Evolutionary conservation across 2,329 filamentous ascomycete species (phyloP), one percentile per base, ranked within the genome.

Genomic region (Fusarium acutatum): DNA sequence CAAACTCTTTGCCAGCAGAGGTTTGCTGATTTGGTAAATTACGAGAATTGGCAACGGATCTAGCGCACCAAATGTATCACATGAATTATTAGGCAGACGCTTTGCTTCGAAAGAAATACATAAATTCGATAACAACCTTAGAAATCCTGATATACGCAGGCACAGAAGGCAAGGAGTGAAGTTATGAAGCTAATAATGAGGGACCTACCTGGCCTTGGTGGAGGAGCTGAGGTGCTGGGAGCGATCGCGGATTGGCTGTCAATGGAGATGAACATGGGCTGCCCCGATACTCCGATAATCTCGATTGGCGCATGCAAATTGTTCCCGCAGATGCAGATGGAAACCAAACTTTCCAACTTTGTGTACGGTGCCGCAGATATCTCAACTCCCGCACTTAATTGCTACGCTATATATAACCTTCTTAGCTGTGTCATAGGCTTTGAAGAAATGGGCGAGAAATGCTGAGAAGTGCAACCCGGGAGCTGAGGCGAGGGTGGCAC

Each of bases 391-490:
- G 35, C 50, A 54, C 24, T 41, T 18, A 34, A 43, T 30, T 40
- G 32, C n/a, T 49, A 26, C 44, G 34, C 41, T 22, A 26, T 40
- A 60, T 56, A 18, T 18, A 12, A 26, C 11, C 41, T 32, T 57
- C 34, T 35, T 38, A 57, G 54, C 44, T 32, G 57, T 30, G 32
- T 41, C 28, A 18, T 34, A 44, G 57, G 44, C 49, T 54, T 62
- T 67, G 76, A 66, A 78, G 75, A 71, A 66, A 83, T 82, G 80
- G 80, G 69, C 77, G 80, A 80, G 79, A 71, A 69, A 83, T 83
- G 81, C 79, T 82, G 74, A 79, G 77, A 76, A 80, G 78, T 73
- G 78, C 73, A 67, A 76, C 72, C 72, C 76, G 78, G 77, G 76
- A 80, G 78, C 74, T 82, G 77, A 73, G 73, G 65, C 77, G 70